These are phyloP conservation scores for Kluyveromyces aestuarii DNA, from an alignment of 805 yeast genomes.

Conservation along the genomic window DNA sequence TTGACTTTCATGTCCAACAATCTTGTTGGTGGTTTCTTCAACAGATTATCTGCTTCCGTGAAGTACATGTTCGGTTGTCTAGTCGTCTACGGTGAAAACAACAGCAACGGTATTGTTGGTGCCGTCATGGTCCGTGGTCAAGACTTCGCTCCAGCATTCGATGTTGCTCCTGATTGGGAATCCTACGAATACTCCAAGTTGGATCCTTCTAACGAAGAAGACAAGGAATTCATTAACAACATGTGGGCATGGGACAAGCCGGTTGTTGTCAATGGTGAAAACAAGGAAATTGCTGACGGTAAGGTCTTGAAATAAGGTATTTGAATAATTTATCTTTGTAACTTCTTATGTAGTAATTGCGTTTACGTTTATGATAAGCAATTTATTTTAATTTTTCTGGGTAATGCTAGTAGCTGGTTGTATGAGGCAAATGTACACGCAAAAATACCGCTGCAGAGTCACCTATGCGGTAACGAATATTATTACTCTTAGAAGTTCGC, in stretches of 20 bases:
- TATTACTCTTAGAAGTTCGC: too few relatives aligned
- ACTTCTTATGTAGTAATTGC: neutral
- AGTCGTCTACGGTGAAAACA: slow-evolving; percentile 95
- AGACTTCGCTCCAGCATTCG: slow-evolving; percentile 80
- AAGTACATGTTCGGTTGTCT: slow-evolving; percentile 84
- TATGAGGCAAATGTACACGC: too few relatives aligned
- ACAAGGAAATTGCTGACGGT: slow-evolving; percentile 91
- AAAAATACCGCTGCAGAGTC: too few relatives aligned
- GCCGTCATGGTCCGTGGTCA: slow-evolving; percentile 92
- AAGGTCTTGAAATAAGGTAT: slow-evolving; percentile 78
- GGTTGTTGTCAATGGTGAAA: slow-evolving; percentile 66
- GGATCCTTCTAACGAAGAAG: slow-evolving; percentile 70
- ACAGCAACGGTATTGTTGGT: slow-evolving; percentile 92
- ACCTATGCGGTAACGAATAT: too few relatives aligned
- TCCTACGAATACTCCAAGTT: slow-evolving; percentile 78
- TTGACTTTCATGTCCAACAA: slow-evolving; percentile 95
- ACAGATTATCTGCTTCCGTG: slow-evolving; percentile 80
- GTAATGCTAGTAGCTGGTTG: too few relatives aligned
- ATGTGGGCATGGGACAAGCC: slow-evolving; percentile 99
- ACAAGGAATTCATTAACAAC: slow-evolving; percentile 75
- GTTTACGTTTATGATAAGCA: neutral
- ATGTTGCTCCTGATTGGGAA: slow-evolving; percentile 99
- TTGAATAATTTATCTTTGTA: neutral
- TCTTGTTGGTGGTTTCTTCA: slow-evolving; percentile 94
- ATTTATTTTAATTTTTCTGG: too few relatives aligned